Percentiles rank a stretch among this genome's conserved stretches.
Conservation (phyloP, 495 filamentous ascomycete species). For the Wilcoxina mikolae region DNA sequence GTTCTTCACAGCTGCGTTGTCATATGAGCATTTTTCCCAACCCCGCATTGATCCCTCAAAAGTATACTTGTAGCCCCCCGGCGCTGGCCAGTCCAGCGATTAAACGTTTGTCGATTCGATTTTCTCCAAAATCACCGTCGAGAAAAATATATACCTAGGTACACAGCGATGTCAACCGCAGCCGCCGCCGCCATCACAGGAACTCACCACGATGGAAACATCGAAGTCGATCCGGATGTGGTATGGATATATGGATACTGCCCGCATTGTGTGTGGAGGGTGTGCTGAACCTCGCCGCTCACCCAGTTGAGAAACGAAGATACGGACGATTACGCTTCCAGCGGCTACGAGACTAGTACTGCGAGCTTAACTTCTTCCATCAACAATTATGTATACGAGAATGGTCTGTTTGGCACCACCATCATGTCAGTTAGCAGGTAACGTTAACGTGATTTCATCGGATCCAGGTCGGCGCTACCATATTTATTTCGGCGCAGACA, state of each 20-base stretch:
- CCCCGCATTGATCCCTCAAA: too few species aligned
- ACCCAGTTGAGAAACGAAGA: neutral
- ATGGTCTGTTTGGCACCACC: slow-evolving; percentile 27
- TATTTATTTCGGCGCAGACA: slow-evolving; percentile 35
- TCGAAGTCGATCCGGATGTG: neutral
- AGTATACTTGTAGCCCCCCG: too few species aligned
- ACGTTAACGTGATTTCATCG: neutral
- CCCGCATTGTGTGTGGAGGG: neutral
- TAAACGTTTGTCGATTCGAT: too few species aligned
- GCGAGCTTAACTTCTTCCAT: slow-evolving; percentile 33
- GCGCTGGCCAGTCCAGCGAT: too few species aligned
- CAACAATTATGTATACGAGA: slow-evolving; percentile 34
- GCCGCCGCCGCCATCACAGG: too few species aligned
- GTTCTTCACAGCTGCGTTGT: too few species aligned
- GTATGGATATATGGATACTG: neutral
- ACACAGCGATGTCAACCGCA: too few species aligned
- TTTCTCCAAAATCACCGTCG: too few species aligned
- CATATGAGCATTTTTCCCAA: too few species aligned
- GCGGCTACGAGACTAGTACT: slow-evolving; percentile 10
- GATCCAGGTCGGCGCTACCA: slow-evolving; percentile 36
- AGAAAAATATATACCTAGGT: too few species aligned
- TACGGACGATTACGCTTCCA: neutral
- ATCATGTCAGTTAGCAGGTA: neutral
- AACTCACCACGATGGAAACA: too few species aligned
- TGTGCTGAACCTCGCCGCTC: neutral